phyloP scores from a whole-genome alignment of 495 filamentous ascomycete species.

The Paragyromitra xinjiangensis region DNA sequence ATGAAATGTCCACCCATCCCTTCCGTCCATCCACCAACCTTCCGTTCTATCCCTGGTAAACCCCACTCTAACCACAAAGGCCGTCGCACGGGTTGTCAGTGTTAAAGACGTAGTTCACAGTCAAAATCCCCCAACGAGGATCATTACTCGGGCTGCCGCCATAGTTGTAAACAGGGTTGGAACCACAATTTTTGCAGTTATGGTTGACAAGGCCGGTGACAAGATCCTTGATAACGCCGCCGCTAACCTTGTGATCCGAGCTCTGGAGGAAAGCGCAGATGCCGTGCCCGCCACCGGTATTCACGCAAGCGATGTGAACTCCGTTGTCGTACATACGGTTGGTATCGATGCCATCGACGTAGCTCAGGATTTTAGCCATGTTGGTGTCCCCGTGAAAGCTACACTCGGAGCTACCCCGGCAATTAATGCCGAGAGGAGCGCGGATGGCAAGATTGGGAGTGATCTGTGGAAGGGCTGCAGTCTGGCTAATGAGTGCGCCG shows the following conservation, averaged over 20 bases:
- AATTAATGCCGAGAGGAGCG: conserved; percentile 12
- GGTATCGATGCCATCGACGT: background rate
- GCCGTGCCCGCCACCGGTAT: conserved; percentile 1
- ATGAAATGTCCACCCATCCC: too few relatives aligned
- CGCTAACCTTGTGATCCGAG: background rate
- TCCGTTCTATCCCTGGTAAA: background rate
- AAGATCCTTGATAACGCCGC: background rate
- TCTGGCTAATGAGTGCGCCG: background rate
- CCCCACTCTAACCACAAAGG: conserved; percentile 5
- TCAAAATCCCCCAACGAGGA: conserved; percentile 17
- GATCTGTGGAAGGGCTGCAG: background rate
- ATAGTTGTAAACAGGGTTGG: conserved; percentile 7
- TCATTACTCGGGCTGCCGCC: conserved; percentile 3
- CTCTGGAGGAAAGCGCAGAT: conserved; percentile 19
- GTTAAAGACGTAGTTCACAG: conserved; percentile 12
- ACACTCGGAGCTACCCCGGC: conserved; percentile 3
- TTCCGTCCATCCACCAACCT: too few relatives aligned
- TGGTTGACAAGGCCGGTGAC: background rate
- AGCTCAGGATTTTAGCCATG: background rate
- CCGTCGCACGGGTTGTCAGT: conserved; percentile 1
- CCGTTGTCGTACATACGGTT: conserved; percentile 10
- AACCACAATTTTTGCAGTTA: background rate
- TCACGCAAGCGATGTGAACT: conserved; percentile 8
- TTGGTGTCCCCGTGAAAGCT: background rate
- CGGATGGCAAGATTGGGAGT: background rate